A percentile compares a stretch with the other conserved stretches of the same genome.
Conservation (phyloP, 2,329 filamentous ascomycete genomes). For the Saccharata proteae region DNA sequence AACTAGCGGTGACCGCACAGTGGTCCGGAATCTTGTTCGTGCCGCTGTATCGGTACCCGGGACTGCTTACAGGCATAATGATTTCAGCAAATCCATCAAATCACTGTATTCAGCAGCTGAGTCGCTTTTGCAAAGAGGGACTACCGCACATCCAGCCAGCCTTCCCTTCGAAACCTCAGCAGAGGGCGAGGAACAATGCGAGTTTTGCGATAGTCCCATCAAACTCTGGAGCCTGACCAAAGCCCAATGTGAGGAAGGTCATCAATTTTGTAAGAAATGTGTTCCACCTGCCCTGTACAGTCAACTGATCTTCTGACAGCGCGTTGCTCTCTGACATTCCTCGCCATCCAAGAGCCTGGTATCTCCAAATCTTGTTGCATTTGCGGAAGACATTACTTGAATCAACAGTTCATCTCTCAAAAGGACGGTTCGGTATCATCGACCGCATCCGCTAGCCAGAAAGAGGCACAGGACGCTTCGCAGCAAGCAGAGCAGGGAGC, state of each 20-base stretch:
- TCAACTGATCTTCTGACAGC: conserved; percentile 18
- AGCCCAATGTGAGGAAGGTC: conserved; percentile 38
- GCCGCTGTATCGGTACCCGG: conserved; percentile 3
- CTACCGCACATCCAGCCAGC: too few species aligned
- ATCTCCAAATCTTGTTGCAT: conserved; percentile 41
- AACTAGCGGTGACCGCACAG: conserved; percentile 3
- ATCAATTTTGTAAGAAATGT: conserved; percentile 35
- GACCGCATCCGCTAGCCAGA: too few species aligned
- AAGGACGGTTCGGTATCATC: too few species aligned
- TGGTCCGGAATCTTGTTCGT: conserved; percentile 3
- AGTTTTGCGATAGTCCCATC: conserved; percentile 38
- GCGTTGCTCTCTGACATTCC: conserved; percentile 43
- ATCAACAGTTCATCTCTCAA: conserved; percentile 25
- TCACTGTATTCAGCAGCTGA: conserved; percentile 4
- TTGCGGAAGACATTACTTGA: conserved; percentile 39
- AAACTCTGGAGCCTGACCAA: conserved; percentile 34
- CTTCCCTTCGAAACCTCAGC: conserved; percentile 5
- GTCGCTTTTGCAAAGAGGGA: too few species aligned
- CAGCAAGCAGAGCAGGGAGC: conserved; percentile 8
- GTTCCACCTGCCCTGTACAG: neutral
- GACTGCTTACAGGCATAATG: conserved; percentile 4
- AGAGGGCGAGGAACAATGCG: conserved; percentile 34
- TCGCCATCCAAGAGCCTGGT: conserved; percentile 42
- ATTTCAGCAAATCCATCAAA: conserved; percentile 3
- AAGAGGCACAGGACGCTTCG: too few species aligned